These are phyloP conservation scores for Nannizziopsis barbatae DNA, from an alignment of 2,329 filamentous ascomycete species.

Conservation along the genomic window DNA sequence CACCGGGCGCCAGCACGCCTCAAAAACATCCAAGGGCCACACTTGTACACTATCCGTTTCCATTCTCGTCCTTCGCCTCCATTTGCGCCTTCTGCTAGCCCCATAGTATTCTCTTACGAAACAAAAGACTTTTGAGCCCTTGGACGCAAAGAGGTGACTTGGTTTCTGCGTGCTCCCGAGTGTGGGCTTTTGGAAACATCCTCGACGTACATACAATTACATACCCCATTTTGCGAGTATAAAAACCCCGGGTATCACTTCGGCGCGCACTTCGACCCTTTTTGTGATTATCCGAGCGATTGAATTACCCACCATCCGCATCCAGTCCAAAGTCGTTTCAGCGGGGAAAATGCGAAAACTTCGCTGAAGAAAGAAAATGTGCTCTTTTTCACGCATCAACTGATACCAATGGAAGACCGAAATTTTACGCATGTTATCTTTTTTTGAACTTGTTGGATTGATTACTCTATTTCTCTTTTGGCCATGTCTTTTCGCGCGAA, in stretches of 20 bases:
- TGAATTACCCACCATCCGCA: no score
- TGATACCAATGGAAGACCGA: neutral
- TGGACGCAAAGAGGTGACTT: conserved; percentile 6
- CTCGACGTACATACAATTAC: neutral
- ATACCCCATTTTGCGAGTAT: neutral
- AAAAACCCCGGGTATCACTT: neutral
- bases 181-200: neutral
- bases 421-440: conserved; percentile 1
- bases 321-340: no score
- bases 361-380: no score
- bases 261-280: no score
- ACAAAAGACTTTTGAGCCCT: conserved; percentile 1
- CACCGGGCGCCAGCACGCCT: neutral
- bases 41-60: conserved; percentile 8
- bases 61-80: neutral
- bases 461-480: neutral
- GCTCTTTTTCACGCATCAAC: neutral
- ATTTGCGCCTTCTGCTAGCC: neutral
- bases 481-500: neutral
- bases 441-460: neutral
- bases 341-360: no score
- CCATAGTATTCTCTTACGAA: neutral
- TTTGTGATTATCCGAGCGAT: no score
- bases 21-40: conserved; percentile 4
- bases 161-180: neutral